These are phyloP conservation scores for Immersiella caudata DNA, from an alignment of 495 filamentous ascomycete species.

Conservation along the genomic window DNA sequence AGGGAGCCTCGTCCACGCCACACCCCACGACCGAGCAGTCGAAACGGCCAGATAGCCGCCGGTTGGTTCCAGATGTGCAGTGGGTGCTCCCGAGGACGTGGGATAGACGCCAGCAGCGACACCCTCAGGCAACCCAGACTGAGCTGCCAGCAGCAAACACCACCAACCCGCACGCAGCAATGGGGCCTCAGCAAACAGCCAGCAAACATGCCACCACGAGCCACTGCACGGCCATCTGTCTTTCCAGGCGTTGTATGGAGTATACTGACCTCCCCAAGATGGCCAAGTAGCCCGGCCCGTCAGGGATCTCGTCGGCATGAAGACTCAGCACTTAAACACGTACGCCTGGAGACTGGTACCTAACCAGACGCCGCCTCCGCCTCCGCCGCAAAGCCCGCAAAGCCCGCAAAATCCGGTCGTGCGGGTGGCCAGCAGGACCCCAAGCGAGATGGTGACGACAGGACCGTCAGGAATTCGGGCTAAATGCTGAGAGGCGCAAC, in stretches of 20 bases:
- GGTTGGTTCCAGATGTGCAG: slow-evolving; percentile 20
- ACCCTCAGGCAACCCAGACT: slow-evolving; percentile 1
- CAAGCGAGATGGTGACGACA: not conserved
- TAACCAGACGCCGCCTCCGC: not conserved
- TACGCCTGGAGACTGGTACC: not conserved
- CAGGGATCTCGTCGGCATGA: not conserved
- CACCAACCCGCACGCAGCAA: not conserved
- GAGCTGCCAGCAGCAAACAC: not conserved
- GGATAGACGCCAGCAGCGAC: slow-evolving; percentile 21
- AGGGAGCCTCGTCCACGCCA: slow-evolving; percentile 14
- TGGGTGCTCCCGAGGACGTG: not conserved
- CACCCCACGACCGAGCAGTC: slow-evolving; percentile 4
- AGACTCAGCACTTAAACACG: not conserved
- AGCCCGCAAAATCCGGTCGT: slow-evolving; percentile 5
- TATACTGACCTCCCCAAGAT: not conserved
- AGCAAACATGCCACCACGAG: not conserved
- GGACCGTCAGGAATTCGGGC: not conserved
- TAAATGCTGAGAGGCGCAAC: slow-evolving; percentile 9
- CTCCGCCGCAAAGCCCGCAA: slow-evolving; percentile 15
- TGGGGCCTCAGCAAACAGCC: not conserved
- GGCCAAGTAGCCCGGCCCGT: not conserved
- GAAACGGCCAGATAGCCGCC: slow-evolving; percentile 16
- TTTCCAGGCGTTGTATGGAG: not conserved
- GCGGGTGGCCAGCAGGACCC: not conserved
- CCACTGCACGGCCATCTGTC: not conserved